Conservation (phyloP, 345 rosid genomes). For the Eucalyptus melliodora region DNA sequence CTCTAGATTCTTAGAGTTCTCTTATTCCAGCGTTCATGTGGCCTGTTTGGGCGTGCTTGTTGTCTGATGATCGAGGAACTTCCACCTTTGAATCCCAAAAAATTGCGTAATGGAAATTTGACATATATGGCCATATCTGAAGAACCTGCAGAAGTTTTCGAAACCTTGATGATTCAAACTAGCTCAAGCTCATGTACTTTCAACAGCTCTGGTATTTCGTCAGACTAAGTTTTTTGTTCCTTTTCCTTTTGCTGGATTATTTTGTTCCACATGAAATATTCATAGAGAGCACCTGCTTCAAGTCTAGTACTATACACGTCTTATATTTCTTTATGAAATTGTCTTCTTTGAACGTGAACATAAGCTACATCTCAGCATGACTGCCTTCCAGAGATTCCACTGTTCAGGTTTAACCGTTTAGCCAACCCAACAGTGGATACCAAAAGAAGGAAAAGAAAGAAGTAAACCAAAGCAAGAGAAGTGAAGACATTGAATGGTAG, state of each 20-base stretch:
- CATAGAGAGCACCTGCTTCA: neutral
- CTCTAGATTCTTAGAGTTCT: neutral
- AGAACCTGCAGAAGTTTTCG: neutral
- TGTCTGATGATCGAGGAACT: neutral
- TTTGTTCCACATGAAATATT: neutral
- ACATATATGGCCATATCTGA: neutral
- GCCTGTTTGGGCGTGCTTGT: neutral
- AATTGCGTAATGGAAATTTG: neutral
- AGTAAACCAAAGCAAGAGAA: neutral
- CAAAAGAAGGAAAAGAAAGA: neutral
- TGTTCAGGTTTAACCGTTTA: neutral
- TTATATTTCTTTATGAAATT: neutral
- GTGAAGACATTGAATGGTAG: neutral
- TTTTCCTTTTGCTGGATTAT: neutral
- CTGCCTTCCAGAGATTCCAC: neutral
- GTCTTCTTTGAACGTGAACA: neutral
- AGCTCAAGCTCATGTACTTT: neutral
- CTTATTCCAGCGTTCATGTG: neutral
- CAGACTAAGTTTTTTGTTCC: neutral
- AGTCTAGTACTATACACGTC: neutral
- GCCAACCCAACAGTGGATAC: neutral
- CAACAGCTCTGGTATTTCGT: neutral
- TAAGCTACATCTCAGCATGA: neutral
- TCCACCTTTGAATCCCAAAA: neutral
- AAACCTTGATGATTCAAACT: neutral